Percentiles rank a stretch among this genome's conserved stretches.
Conservation (phyloP, 352 stramenopile genomes). For the Pythium chondricola region DNA sequence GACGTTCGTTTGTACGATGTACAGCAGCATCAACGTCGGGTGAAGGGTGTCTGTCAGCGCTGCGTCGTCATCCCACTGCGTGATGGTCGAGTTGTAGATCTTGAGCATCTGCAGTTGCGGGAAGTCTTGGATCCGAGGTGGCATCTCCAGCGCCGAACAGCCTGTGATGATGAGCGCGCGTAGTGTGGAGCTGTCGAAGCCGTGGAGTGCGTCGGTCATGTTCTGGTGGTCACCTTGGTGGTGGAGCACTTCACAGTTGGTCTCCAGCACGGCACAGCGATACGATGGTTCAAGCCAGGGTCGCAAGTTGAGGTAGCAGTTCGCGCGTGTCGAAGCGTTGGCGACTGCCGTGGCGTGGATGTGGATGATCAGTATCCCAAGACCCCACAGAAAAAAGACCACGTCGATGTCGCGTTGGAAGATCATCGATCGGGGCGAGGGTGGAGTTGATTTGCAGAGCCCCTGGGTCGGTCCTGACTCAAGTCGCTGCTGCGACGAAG, state of each 20-base stretch:
- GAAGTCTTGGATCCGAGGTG: slow-evolving; percentile 3
- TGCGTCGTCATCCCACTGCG: slow-evolving; percentile 4
- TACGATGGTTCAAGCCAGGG: slow-evolving; percentile 10
- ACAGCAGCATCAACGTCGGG: slow-evolving; percentile 7
- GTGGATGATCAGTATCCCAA: slow-evolving; percentile 3
- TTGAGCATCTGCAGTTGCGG: slow-evolving; percentile 5
- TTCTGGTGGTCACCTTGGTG: background rate
- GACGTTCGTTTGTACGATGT: slow-evolving; percentile 6
- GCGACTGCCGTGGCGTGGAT: background rate
- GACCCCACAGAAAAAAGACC: slow-evolving; percentile 3
- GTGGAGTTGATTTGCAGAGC: no score
- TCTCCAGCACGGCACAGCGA: slow-evolving; percentile 8
- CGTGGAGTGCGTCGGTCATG: background rate
- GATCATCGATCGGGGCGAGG: background rate
- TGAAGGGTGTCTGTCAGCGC: slow-evolving; percentile 3
- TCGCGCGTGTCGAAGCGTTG: background rate
- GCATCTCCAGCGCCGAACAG: slow-evolving; percentile 10
- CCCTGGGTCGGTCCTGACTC: no score
- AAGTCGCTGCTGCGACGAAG: background rate
- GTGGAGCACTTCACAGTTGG: slow-evolving; percentile 2
- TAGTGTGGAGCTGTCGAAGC: background rate
- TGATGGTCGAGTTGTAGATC: slow-evolving; percentile 19
- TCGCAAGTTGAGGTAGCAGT: slow-evolving; percentile 4
- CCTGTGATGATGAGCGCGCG: slow-evolving; percentile 11
- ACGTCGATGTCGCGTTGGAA: background rate